Conservation (phyloP, 208 protist species). For the Trypanosoma congolense region DNA sequence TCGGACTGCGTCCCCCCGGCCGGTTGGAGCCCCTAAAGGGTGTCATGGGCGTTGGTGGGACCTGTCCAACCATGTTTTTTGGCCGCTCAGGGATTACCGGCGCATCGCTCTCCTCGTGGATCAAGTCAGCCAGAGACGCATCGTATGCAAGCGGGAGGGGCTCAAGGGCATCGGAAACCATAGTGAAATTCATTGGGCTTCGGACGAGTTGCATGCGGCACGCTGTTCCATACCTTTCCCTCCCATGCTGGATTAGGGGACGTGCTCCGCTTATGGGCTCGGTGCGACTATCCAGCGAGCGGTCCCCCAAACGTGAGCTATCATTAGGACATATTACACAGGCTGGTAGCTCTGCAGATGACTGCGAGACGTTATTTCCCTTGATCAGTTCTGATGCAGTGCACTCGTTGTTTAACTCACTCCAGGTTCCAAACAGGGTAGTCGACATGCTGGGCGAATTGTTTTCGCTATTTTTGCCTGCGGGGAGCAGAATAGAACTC, state of each 20-base stretch:
- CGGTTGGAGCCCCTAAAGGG: background rate
- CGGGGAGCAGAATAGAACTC: background rate
- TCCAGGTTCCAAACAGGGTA: background rate
- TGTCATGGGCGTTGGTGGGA: background rate
- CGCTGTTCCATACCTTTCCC: background rate
- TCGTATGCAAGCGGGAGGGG: background rate
- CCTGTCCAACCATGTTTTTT: background rate
- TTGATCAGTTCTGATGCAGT: background rate
- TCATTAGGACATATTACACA: background rate
- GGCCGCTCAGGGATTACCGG: background rate
- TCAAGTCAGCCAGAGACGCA: background rate
- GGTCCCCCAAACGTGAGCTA: background rate
- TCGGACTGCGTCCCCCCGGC: background rate
- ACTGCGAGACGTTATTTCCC: background rate
- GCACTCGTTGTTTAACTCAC: background rate
- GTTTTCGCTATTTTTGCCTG: background rate
- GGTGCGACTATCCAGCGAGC: background rate
- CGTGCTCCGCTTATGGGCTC: background rate
- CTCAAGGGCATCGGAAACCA: background rate
- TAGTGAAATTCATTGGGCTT: constrained; percentile 3
- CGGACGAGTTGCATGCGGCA: background rate
- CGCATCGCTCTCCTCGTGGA: background rate
- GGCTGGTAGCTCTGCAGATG: background rate
- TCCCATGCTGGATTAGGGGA: background rate
- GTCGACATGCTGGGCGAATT: background rate